Evolutionary conservation across 2,329 filamentous ascomycete species (phyloP), one percentile per base, ranked within the genome.

Genomic region (Cercospora sojina): DNA sequence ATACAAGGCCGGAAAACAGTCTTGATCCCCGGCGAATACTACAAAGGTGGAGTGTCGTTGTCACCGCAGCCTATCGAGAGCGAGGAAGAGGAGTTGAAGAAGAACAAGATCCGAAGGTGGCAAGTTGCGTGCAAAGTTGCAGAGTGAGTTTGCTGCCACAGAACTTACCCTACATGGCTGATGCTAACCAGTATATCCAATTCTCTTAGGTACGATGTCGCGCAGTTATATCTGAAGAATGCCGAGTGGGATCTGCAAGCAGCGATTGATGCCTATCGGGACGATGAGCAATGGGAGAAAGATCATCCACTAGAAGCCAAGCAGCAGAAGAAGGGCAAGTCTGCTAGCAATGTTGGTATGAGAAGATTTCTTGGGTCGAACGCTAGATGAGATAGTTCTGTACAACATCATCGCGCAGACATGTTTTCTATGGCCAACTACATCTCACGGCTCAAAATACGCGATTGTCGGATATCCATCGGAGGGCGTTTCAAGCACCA

Each of bases 51-150:
- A 3, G 81, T 89, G 5, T 90, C 87, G 71, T 80, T 93, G 25
- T 91, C 88, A 55, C 90, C 91, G 1, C 81, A 85, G 29, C 91
- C 91, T 0, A 73, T 91, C n/a, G 90, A 91, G 62, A 87, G 89
- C 57, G 90, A 92, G 74, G 89, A 90, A 55, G 91, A 92, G 73
- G 89, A 91, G 78, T 81, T 85, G 59, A 84, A 88, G 69, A 93
- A 91, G 79, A 83, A 81, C 18, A 89, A 88, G 74, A 84, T 94
- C 35, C 83, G 91, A 49, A 86, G 90, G 68, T 94, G 90, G 83
- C 93, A 93, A 91, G 87, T 92, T 2, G 83, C 84, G 1, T 91
- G 89, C 79, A 94, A 94, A 76, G 89, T 91, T 29, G 81, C 86
- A 25, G 90, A 93, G 82, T 93, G 88, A 79, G 84, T 80, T 43